Conservation (phyloP, 2,329 filamentous ascomycete genomes). For the Saccharata proteae region DNA sequence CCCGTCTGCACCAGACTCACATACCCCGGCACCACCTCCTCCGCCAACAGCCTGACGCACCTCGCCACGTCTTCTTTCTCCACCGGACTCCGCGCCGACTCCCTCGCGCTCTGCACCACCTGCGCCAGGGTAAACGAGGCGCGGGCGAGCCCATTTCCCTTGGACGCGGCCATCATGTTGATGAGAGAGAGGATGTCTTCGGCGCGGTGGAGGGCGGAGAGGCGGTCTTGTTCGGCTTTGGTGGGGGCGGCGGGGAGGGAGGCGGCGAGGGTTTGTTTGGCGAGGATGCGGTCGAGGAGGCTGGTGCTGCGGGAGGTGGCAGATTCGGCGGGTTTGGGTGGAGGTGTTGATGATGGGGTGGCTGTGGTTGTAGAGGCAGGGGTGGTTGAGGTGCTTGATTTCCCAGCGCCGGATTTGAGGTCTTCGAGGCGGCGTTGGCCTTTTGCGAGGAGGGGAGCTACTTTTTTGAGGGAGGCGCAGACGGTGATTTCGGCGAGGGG, state of each 20-base stretch:
- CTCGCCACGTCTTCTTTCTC: conserved; percentile 31
- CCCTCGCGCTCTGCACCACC: conserved; percentile 31
- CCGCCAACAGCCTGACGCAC: conserved; percentile 30
- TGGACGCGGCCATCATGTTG: conserved; percentile 26
- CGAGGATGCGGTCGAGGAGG: conserved; percentile 39
- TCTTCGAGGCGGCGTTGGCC: conserved; percentile 59
- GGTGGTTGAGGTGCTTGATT: conserved; percentile 9
- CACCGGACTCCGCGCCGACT: conserved; percentile 34
- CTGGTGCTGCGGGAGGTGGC: conserved; percentile 27
- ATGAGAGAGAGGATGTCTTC: conserved; percentile 34
- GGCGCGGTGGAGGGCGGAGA: conserved; percentile 33
- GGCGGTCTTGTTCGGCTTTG: conserved; percentile 31
- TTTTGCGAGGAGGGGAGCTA: conserved; percentile 48
- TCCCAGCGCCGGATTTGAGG: conserved; percentile 48
- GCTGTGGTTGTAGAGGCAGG: not conserved
- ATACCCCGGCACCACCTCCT: conserved; percentile 32
- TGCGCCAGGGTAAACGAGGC: conserved; percentile 33
- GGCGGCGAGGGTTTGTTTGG: conserved; percentile 33
- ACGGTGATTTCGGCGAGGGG: conserved; percentile 43
- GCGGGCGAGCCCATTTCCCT: conserved; percentile 20
- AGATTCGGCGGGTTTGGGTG: conserved; percentile 12
- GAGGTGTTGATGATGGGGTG: conserved; percentile 18
- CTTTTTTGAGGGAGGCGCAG: conserved; percentile 40
- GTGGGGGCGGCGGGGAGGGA: conserved; percentile 26
- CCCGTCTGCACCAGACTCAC: conserved; percentile 27